These are phyloP conservation scores for Anastatica hierochuntica DNA, from an alignment of 345 rosid species.

Conservation along the genomic window DNA sequence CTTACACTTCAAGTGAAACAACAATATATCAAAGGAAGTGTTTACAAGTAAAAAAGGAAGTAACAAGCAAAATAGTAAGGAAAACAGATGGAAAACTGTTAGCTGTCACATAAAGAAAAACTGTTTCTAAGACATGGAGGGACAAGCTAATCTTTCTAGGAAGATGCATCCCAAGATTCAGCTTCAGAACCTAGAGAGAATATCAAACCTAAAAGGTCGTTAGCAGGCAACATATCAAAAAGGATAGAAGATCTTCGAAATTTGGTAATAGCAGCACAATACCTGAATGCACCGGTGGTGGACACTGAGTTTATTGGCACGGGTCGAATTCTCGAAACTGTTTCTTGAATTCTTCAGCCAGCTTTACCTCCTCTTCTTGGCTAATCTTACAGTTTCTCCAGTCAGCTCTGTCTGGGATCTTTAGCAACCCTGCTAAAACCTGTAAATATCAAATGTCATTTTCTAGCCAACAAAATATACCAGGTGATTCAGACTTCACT, in stretches of 20 bases:
- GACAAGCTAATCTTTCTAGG: not conserved
- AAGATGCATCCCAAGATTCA: not conserved
- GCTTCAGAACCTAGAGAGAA: constrained; percentile 3
- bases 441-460: constrained; percentile 25
- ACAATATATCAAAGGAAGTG: not conserved
- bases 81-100: not conserved
- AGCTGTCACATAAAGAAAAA: too few relatives aligned
- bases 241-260: not conserved
- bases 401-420: constrained; percentile 72
- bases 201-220: not conserved
- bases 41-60: not conserved
- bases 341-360: constrained; percentile 57
- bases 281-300: constrained; percentile 1
- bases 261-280: constrained; percentile 1
- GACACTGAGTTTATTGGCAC: constrained; percentile 15
- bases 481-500: not conserved
- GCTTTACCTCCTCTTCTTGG: constrained; percentile 63
- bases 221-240: not conserved
- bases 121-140: not conserved
- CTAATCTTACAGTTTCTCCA: constrained; percentile 65
- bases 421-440: constrained; percentile 85
- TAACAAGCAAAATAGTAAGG: not conserved
- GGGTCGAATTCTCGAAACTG: constrained; percentile 64
- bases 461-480: not conserved
- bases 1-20: not conserved